These are phyloP conservation scores for Pyrenochaeta sp. DNA, from an alignment of 2,329 filamentous ascomycete species.

Conservation along the genomic window DNA sequence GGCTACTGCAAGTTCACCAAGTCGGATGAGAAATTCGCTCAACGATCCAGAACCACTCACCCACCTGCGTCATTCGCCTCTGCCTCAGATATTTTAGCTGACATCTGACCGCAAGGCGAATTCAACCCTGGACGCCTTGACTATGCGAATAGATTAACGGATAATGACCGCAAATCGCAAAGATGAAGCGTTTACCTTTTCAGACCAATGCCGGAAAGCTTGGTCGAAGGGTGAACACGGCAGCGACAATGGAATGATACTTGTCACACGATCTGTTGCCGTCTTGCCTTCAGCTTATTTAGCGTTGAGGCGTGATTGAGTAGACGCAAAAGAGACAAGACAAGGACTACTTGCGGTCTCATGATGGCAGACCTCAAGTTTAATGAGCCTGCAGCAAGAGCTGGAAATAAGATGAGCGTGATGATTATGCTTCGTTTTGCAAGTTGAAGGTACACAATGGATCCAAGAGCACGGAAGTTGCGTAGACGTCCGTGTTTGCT, in stretches of 20 bases:
- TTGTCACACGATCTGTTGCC: background rate
- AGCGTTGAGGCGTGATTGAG: background rate
- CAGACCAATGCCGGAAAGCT: conserved; percentile 4
- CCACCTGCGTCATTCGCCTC: conserved; percentile 17
- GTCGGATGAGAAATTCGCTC: conserved; percentile 13
- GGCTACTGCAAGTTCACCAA: conserved; percentile 31
- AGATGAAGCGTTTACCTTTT: conserved; percentile 1
- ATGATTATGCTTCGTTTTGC: too few species aligned
- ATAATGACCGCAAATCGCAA: background rate
- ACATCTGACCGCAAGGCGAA: conserved; percentile 7
- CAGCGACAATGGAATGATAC: background rate
- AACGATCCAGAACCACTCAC: conserved; percentile 11
- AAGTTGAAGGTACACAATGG: background rate
- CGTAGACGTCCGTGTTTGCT: background rate
- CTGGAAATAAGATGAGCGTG: background rate
- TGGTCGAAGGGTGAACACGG: background rate
- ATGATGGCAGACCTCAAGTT: background rate
- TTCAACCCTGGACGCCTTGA: conserved; percentile 6
- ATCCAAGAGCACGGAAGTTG: background rate
- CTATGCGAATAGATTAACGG: background rate
- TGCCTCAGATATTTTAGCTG: conserved; percentile 3
- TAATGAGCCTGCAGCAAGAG: background rate
- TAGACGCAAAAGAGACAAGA: background rate
- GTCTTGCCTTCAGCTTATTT: background rate
- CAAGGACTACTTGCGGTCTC: background rate